phyloP scores from a whole-genome alignment of 1,139 yeast genomes.

The Saccharomyces hybrid region DNA sequence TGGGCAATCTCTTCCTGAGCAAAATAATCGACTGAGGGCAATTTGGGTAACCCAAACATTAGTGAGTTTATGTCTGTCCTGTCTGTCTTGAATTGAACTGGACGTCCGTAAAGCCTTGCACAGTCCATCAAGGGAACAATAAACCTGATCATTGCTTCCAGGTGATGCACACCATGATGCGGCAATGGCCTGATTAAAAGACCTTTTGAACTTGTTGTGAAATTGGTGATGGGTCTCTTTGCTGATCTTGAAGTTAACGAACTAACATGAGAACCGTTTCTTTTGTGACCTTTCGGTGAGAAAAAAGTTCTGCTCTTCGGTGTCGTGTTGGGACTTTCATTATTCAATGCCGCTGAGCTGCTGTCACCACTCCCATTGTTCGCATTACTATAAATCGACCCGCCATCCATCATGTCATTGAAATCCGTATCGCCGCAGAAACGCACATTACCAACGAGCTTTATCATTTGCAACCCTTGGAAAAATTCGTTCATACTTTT shows the following conservation, averaged over 20 bases:
- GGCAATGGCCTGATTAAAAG: conserved; percentile 28
- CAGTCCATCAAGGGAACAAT: conserved; percentile 27
- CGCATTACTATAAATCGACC: not conserved
- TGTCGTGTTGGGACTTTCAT: conserved; percentile 3
- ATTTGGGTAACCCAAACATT: conserved; percentile 27
- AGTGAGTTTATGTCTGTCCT: conserved; percentile 21
- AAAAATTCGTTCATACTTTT: conserved; percentile 9
- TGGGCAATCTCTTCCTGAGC: conserved; percentile 15
- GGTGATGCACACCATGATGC: conserved; percentile 25
- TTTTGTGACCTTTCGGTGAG: conserved; percentile 6
- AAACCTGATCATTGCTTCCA: conserved; percentile 26
- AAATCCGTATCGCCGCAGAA: not conserved
- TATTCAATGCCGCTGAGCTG: not conserved
- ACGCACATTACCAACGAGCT: conserved; percentile 9
- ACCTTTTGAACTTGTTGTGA: conserved; percentile 14
- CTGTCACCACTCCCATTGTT: conserved; percentile 3
- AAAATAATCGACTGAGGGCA: conserved; percentile 24
- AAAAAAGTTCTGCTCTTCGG: conserved; percentile 4
- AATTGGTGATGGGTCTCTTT: conserved; percentile 7
- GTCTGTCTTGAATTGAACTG: conserved; percentile 21
- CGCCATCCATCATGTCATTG: not conserved
- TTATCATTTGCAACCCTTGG: conserved; percentile 15
- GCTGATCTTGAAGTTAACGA: conserved; percentile 5
- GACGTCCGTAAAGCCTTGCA: conserved; percentile 27
- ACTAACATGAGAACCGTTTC: conserved; percentile 3